Evolutionary conservation across 2,329 filamentous ascomycete species (phyloP).

Genomic region (Tolypocladium sp.): DNA sequence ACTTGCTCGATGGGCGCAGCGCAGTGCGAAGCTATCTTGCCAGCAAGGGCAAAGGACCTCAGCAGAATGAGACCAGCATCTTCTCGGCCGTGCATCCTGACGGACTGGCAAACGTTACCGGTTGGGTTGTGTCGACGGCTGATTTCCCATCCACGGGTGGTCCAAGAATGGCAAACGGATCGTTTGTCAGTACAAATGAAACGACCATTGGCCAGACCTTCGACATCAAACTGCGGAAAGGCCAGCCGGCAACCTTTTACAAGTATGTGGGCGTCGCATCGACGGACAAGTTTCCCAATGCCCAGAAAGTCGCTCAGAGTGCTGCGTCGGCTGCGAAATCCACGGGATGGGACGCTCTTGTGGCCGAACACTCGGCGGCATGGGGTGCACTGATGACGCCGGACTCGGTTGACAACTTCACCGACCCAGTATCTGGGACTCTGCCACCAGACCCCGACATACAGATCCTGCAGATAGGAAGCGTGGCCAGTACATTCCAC

Average conservation of each 20-base stretch:
- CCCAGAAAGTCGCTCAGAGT: slow-evolving; percentile 42
- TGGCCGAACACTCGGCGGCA: slow-evolving; percentile 47
- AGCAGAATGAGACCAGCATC: slow-evolving; percentile 44
- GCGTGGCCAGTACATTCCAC: slow-evolving; percentile 46
- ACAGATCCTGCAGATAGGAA: slow-evolving; percentile 41
- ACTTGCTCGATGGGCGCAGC: slow-evolving; percentile 58
- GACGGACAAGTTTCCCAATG: slow-evolving; percentile 55
- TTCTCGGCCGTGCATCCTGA: slow-evolving; percentile 56
- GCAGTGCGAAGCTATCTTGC: slow-evolving; percentile 54
- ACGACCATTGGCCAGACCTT: slow-evolving; percentile 58
- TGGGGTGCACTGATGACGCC: slow-evolving; percentile 54
- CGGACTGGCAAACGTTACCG: slow-evolving; percentile 53
- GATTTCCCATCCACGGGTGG: slow-evolving; percentile 32
- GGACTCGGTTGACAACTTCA: slow-evolving; percentile 55
- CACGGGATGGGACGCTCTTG: slow-evolving; percentile 44
- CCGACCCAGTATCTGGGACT: slow-evolving; percentile 39
- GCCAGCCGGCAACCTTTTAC: slow-evolving; percentile 43
- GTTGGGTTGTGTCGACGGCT: slow-evolving; percentile 37
- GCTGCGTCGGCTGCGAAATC: slow-evolving; percentile 37
- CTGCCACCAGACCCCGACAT: slow-evolving; percentile 48
- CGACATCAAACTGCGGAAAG: slow-evolving; percentile 40
- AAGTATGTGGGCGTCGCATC: slow-evolving; percentile 65
- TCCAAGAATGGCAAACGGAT: slow-evolving; percentile 8
- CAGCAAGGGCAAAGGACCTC: slow-evolving; percentile 31
- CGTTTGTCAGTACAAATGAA: slow-evolving; percentile 42